Percentiles rank a stretch among this genome's conserved stretches.
Conservation (phyloP, 2,329 filamentous ascomycete genomes). For the Aspergillus sp. region DNA sequence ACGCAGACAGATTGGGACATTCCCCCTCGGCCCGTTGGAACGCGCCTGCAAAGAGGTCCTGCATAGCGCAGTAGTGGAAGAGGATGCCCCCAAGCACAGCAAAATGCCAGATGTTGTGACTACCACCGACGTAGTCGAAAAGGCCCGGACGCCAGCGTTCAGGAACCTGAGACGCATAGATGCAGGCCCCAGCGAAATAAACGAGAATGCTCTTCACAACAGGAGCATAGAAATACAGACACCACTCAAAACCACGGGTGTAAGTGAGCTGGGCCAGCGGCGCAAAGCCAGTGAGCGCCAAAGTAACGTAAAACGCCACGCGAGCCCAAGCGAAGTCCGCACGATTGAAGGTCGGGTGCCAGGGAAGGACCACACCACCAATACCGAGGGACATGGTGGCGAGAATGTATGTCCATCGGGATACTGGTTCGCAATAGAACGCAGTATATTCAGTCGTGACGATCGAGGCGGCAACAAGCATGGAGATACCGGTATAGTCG, state of each 20-base stretch:
- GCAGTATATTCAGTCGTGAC: conserved; percentile 98
- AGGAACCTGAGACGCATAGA: conserved; percentile 90
- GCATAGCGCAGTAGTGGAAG: conserved; percentile 97
- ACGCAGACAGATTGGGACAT: conserved; percentile 33
- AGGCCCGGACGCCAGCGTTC: conserved; percentile 89
- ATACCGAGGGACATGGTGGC: conserved; percentile 78
- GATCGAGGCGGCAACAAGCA: conserved; percentile 90
- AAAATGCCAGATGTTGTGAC: conserved; percentile 96
- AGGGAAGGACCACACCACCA: conserved; percentile 86
- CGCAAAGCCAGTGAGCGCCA: conserved; percentile 84
- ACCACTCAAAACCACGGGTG: conserved; percentile 75
- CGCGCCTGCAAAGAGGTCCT: conserved; percentile 81
- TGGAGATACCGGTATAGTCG: conserved; percentile 95
- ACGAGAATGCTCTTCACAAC: conserved; percentile 83
- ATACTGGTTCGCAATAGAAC: conserved; percentile 93
- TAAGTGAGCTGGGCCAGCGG: conserved; percentile 81
- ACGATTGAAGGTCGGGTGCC: conserved; percentile 94
- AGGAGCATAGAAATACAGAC: conserved; percentile 84
- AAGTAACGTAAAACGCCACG: conserved; percentile 85
- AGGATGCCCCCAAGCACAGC: conserved; percentile 92
- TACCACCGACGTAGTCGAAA: conserved; percentile 93
- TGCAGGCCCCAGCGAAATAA: conserved; percentile 77
- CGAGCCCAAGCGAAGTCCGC: conserved; percentile 89
- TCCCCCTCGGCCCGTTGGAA: conserved; percentile 64
- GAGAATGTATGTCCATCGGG: conserved; percentile 81